Evolutionary conservation across 2,329 filamentous ascomycete genomes (phyloP), one percentile per base, ranked within the genome.

Genomic region (Fusarium algeriense): DNA sequence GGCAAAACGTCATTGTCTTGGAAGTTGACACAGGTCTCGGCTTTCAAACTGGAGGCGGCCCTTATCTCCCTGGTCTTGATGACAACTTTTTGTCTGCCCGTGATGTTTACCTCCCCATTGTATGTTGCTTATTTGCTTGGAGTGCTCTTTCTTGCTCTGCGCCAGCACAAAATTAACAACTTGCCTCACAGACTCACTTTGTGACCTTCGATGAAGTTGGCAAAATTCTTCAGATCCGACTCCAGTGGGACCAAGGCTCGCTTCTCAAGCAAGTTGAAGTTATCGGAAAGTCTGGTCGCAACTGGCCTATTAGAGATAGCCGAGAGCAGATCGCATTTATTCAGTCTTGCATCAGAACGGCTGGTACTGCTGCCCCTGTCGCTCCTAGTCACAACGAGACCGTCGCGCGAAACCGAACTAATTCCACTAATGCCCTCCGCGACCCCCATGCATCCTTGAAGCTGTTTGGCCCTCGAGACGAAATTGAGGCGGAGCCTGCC

Each of bases 191-290:
- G 93, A 88, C 91, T 76, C 96, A 99, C 84, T 91, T 98, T 71
- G 95, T 99, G 73, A 89, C 90, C 63, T 97, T 98, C 82, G 89
- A 97, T 80, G 79, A 82, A 72, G 82, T 91, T 49, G 89, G 90
- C 80, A 94, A 93, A 83, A 98, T 99, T 79, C 81, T 88, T 65
- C 93, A 96, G 80, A 93, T 98, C 71, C 93, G 95, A 75, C 89
- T 95, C 74, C 93, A 92, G 80, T 99, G 96, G 96, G 96, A 99
- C 80, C 96, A 99, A 82, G 95, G 91, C 67, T 92, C 94, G 58
- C 88, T 99, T 43, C 88, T 99, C 73, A 98, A 96, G 84, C 92
- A 97, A 81, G 88, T 98, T 71, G 95, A 98, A 69, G 91, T 98
- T 61, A 98, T 99, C 81, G 95, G 96, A 77, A 92, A 91, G 79